phyloP scores from a whole-genome alignment of 192 early-diverging fungal genomes.

The Phlyctochytrium arcticum region DNA sequence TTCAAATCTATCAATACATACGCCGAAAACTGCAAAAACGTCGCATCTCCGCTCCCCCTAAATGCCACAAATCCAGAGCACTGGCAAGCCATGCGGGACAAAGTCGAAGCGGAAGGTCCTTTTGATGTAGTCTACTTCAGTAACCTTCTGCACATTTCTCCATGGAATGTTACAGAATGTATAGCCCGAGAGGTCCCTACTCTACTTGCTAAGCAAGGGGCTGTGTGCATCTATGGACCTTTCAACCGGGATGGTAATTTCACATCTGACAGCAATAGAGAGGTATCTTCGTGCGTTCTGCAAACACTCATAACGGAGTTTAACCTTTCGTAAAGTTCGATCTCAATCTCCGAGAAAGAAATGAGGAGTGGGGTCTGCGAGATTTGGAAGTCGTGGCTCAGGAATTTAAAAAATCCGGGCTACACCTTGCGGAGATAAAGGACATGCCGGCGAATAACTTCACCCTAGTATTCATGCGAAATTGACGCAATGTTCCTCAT shows the following conservation, averaged over 20 bases:
- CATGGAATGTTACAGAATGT: slow-evolving; percentile 21
- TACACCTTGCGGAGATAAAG: slow-evolving; percentile 5
- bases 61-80: background rate
- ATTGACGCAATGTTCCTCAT: too few relatives aligned
- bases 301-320: background rate
- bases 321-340: slow-evolving; percentile 22
- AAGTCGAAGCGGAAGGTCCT: background rate
- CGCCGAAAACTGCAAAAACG: background rate
- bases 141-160: slow-evolving; percentile 30
- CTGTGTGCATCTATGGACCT: slow-evolving; percentile 22
- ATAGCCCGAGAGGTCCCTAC: slow-evolving; percentile 12
- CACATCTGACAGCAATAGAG: slow-evolving; percentile 25
- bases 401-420: slow-evolving; percentile 19
- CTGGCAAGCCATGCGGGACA: background rate
- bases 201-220: slow-evolving; percentile 4
- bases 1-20: slow-evolving; percentile 9
- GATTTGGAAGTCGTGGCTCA: slow-evolving; percentile 25
- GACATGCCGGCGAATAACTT: slow-evolving; percentile 41
- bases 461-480: slow-evolving; percentile 29
- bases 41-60: slow-evolving; percentile 12
- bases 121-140: slow-evolving; percentile 24
- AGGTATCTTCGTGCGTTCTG: slow-evolving; percentile 5
- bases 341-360: slow-evolving; percentile 9
- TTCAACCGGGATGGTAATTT: slow-evolving; percentile 30
- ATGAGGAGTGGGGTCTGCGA: slow-evolving; percentile 27